Conservation (phyloP, 2,329 filamentous ascomycete genomes). For the Leptographium wingfieldii region DNA sequence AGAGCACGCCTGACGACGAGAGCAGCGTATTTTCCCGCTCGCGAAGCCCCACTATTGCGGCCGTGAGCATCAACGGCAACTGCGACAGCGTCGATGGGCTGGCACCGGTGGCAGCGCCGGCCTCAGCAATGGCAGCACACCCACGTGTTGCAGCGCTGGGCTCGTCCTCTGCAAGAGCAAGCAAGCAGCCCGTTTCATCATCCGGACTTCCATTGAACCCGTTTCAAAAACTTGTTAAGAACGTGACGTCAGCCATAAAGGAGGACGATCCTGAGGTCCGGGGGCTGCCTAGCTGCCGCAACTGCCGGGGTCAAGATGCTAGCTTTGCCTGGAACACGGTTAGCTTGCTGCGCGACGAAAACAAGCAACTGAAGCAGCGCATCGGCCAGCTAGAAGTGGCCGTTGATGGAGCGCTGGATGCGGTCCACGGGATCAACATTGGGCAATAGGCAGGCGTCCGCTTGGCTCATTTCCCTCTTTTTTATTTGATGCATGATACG, state of each 20-base stretch:
- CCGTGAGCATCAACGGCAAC: constrained; percentile 17
- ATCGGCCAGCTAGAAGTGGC: constrained; percentile 46
- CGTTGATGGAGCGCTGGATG: constrained; percentile 48
- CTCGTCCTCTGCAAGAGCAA: not conserved
- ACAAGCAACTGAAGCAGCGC: constrained; percentile 45
- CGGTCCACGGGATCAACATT: constrained; percentile 42
- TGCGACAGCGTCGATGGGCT: constrained; percentile 8
- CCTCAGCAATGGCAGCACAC: constrained; percentile 5
- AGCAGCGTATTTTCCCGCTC: constrained; percentile 50
- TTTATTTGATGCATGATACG: not conserved
- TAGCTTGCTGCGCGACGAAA: constrained; percentile 48
- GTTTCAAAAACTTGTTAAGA: constrained; percentile 36
- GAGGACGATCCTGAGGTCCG: constrained; percentile 14
- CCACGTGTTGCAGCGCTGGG: constrained; percentile 12
- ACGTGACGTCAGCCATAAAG: constrained; percentile 24
- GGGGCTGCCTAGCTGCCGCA: constrained; percentile 28
- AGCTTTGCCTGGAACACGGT: constrained; percentile 55
- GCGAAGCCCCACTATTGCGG: constrained; percentile 40
- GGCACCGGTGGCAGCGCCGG: constrained; percentile 3
- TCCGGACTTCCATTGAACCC: constrained; percentile 24
- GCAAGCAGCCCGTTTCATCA: constrained; percentile 2
- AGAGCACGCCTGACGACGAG: constrained; percentile 30
- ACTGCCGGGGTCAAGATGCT: constrained; percentile 45
- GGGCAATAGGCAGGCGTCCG: not conserved
- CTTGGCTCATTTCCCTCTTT: not conserved